These are phyloP conservation scores for Iris pallida DNA, from an alignment of 116 monocot species.

Conservation along the genomic window DNA sequence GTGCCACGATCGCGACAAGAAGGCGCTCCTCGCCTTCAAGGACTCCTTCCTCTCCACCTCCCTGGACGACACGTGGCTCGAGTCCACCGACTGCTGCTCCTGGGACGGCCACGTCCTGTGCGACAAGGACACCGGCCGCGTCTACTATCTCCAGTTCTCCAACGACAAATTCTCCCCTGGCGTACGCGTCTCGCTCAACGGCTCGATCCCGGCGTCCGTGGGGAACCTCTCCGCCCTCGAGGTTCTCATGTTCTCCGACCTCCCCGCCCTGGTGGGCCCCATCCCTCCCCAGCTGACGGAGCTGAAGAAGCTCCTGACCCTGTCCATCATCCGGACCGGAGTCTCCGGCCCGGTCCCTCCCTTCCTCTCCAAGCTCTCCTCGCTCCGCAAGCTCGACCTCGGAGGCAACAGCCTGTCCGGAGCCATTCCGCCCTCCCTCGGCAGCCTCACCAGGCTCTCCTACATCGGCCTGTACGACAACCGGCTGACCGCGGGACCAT, in stretches of 20 bases:
- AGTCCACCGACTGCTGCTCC: neutral
- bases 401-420: neutral
- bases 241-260: neutral
- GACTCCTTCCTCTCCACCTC: neutral
- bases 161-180: neutral
- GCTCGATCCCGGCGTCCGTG: neutral
- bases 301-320: neutral
- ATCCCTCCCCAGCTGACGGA: neutral
- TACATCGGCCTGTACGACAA: too few relatives aligned
- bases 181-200: neutral
- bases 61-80: neutral
- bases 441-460: neutral
- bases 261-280: neutral
- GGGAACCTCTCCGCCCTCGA: neutral
- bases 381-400: neutral
- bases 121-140: neutral
- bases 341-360: neutral
- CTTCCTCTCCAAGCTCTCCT: slow-evolving; percentile 1
- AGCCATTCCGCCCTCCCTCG: neutral
- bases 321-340: neutral
- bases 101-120: neutral
- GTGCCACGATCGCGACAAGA: neutral
- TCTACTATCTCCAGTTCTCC: neutral
- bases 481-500: too few relatives aligned
- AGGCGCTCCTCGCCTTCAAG: neutral